Evolutionary conservation across 768 basidiomycete species (phyloP).

Genomic region (Macrocybe gigantea): DNA sequence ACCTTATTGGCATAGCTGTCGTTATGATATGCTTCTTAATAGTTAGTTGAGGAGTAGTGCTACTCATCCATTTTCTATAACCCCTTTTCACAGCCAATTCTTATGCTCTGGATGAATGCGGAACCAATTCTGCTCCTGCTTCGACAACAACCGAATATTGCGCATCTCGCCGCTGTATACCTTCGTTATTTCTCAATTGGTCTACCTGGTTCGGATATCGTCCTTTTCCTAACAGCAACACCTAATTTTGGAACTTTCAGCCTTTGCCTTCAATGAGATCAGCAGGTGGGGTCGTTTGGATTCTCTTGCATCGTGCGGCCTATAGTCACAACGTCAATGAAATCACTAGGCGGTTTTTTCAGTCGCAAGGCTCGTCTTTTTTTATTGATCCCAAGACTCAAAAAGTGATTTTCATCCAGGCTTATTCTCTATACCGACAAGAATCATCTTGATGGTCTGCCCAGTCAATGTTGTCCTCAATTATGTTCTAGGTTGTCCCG

Average conservation of each 20-base stretch:
- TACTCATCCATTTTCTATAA: slow-evolving; percentile 23
- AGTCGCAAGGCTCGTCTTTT: slow-evolving; percentile 60
- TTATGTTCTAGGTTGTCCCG: slow-evolving; percentile 63
- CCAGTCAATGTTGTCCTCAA: slow-evolving; percentile 82
- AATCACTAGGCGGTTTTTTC: slow-evolving; percentile 57
- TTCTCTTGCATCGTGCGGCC: not conserved
- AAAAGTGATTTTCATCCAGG: slow-evolving; percentile 28
- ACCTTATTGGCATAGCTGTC: slow-evolving; percentile 36
- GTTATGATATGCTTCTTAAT: slow-evolving; percentile 51
- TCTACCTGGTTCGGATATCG: slow-evolving; percentile 50
- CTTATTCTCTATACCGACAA: slow-evolving; percentile 81
- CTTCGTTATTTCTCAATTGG: slow-evolving; percentile 71
- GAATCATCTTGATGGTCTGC: slow-evolving; percentile 73
- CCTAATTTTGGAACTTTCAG: slow-evolving; percentile 15
- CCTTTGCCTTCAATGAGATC: slow-evolving; percentile 44
- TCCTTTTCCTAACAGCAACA: slow-evolving; percentile 3
- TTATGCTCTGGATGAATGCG: slow-evolving; percentile 74
- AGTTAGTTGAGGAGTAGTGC: slow-evolving; percentile 32
- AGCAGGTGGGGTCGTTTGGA: slow-evolving; percentile 25
- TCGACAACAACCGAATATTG: slow-evolving; percentile 79
- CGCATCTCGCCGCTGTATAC: slow-evolving; percentile 67
- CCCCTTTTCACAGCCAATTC: slow-evolving; percentile 35
- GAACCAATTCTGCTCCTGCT: slow-evolving; percentile 71
- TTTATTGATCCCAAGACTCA: not conserved
- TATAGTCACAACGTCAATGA: not conserved